These are phyloP conservation scores for Paramecium caudatum DNA, from an alignment of 73 alveolate species.

Conservation along the genomic window DNA sequence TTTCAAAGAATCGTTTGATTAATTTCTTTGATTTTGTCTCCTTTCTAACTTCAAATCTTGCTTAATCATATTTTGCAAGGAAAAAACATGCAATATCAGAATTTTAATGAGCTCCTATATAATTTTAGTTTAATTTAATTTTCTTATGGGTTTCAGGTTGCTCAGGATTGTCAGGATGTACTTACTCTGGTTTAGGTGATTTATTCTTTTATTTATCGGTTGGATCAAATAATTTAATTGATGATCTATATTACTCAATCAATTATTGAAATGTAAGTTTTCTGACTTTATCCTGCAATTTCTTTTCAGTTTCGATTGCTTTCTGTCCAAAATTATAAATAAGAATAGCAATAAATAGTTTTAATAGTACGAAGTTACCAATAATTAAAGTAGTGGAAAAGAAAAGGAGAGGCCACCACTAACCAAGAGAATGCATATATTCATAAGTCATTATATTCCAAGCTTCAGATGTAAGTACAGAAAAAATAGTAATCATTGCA, in stretches of 20 bases:
- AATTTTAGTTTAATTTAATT: neutral
- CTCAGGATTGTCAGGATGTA: neutral
- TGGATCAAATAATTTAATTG: conserved; percentile 19
- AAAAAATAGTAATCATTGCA: conserved; percentile 77
- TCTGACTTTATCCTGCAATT: conserved; percentile 18
- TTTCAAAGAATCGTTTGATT: conserved; percentile 28
- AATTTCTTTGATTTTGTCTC: conserved; percentile 33
- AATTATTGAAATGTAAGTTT: neutral
- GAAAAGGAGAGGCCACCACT: conserved; percentile 68
- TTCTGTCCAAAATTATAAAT: conserved; percentile 74
- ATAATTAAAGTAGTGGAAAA: conserved; percentile 68
- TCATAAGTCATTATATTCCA: conserved; percentile 82
- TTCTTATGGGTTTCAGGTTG: neutral
- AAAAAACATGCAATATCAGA: conserved; percentile 62
- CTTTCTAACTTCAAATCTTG: conserved; percentile 52
- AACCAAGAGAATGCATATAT: conserved; percentile 20
- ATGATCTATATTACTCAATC: conserved; percentile 34
- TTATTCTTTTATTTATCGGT: neutral
- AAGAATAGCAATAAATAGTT: conserved; percentile 78
- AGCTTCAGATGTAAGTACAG: conserved; percentile 78
- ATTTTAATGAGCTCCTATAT: conserved; percentile 31
- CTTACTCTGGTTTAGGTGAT: conserved; percentile 26
- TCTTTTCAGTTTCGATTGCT: conserved; percentile 46
- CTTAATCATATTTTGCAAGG: conserved; percentile 50
- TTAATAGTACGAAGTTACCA: conserved; percentile 74